These are phyloP conservation scores for Fusarium sarcochroum DNA, from an alignment of 2,329 filamentous ascomycete species.

Conservation along the genomic window DNA sequence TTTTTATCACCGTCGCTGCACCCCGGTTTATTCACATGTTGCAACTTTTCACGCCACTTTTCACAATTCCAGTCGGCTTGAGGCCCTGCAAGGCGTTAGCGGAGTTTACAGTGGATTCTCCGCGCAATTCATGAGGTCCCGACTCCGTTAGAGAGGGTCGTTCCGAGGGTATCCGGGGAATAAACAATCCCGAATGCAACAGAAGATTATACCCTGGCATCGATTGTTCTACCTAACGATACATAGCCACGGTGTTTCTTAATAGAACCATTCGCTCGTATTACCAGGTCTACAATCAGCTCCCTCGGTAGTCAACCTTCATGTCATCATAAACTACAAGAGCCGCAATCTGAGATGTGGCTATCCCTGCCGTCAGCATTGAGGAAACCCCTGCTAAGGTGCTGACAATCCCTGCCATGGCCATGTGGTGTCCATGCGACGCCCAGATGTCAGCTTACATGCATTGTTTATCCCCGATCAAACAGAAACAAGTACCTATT, in stretches of 20 bases:
- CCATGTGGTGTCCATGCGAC: constrained; percentile 43
- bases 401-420: constrained; percentile 33
- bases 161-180: constrained; percentile 20
- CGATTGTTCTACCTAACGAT: no score
- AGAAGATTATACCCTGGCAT: constrained; percentile 9
- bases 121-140: constrained; percentile 20
- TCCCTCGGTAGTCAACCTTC: neutral
- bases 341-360: neutral
- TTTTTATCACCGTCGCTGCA: neutral
- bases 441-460: constrained; percentile 23
- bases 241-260: neutral
- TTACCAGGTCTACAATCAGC: neutral
- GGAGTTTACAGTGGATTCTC: constrained; percentile 25
- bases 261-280: neutral
- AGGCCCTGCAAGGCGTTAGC: constrained; percentile 23
- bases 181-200: constrained; percentile 22
- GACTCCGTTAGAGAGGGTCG: constrained; percentile 7
- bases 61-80: neutral
- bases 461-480: neutral
- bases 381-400: constrained; percentile 16
- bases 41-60: neutral
- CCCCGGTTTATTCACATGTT: no score
- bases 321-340: neutral
- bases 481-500: neutral
- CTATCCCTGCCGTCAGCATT: constrained; percentile 3